Base-by-base conservation (phyloP, 169 alveolate species). In the Plasmodium vivax region DNA sequence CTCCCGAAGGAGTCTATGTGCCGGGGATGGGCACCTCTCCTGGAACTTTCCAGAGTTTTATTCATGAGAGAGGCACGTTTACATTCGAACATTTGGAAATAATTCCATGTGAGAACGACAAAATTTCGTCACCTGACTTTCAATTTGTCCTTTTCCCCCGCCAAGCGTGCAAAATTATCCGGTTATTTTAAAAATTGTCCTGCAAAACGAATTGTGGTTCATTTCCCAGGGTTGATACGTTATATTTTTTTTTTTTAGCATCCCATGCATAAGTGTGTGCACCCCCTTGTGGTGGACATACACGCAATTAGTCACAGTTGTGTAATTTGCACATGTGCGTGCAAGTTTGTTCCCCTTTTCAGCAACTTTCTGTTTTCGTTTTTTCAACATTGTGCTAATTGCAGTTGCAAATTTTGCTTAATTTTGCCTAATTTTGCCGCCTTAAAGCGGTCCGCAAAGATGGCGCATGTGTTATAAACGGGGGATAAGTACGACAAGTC, bases 321-420 rank as follows among this genome's bases (percentile, higher is more conserved):
- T 84, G 58, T 71, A 45, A 43, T 56, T 84, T 45, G 27, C 8
- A 84, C 30, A 72, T 84, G 75, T 72, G 51, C 73, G 14, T n/a
- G 36, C 34, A 43, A 27, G 19, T 19, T 84, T 45, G 73, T 84
- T 84, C 16, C 51, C 73, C n/a, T 84, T 41, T 71, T 23, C 12
- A 72, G 45, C 30, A 16, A 19, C 32, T 43, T 43, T 12, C 73
- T 72, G 30, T 38, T 84, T 84, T 84, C 74, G 14, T 34, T 41
- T 68, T 68, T 84, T 51, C 75, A 36, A 16, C 32, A 23, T 47
- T 9, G n/a, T 47, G 58, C 19, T 51, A 36, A 84, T 41, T 43
- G 72, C 36, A 71, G 43, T 27, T 41, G 77, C 34, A 41, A 27
- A 10, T 1, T 84, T 84, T 84, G 19, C 56, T 9, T 82, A 41